Base-by-base conservation (phyloP, 495 filamentous ascomycete species). In the Physcia stellaris region DNA sequence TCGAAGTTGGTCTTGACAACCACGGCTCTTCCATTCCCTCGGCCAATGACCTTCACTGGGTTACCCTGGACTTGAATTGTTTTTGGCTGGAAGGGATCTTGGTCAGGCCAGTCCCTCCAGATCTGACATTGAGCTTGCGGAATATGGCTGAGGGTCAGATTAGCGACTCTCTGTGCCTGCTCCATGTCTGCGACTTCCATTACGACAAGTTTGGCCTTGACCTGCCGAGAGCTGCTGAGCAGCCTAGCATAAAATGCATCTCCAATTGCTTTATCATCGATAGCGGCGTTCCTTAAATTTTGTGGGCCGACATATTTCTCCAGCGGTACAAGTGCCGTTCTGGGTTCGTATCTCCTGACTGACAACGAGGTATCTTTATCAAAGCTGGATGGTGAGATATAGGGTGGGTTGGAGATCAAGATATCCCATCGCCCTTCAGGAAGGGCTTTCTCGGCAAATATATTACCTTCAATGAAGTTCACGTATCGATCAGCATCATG, bases 341-440 rank as follows among this genome's bases (percentile, higher is more conserved):
- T 67, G 0, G 90, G 90, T 58, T 98, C 90, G 53, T 70, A 82
- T 15, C 70, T 72, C 3, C 87, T 67, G 19, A 96, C 90, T 19
- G 77, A 82, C 32, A 80, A 72, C 0, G 67, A 60, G 0, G 80
- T 86, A 0, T 63, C 71, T 2, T 62, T 67, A 9, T 52, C 59
- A 46, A 80, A 92, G 1, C 64, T 61, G 0, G 36, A 13, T 0
- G 54, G 52, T 9, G 86, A 88, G 33, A 98, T 80, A 56, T 98
- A 96, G 0, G 90, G 90, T 9, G 90, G 90, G 56, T 98, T 98
- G 4, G 80, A 75, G 23, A 86, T 72, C 0, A 98, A 53, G n/a
- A 98, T 51, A 45, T 93, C 81, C 40, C 68, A 74, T 18, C 28
- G 37, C 15, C 35, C 3, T 9, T 35, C 12, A 13, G 10, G 1